Evolutionary conservation across 345 rosid species (phyloP).

Genomic region (Lumnitzera racemosa): DNA sequence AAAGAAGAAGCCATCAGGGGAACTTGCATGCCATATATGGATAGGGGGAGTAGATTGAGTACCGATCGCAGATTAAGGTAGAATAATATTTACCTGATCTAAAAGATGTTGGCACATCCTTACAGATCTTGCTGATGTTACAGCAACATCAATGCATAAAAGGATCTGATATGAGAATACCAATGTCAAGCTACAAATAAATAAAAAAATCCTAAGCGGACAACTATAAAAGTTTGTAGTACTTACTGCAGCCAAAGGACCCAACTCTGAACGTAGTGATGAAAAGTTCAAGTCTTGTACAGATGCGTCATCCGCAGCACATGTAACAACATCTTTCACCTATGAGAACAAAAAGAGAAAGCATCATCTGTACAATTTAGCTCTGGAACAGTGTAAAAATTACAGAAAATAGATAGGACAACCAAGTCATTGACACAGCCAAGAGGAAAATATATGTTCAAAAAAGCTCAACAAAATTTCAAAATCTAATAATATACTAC

Average conservation of each 20-base stretch:
- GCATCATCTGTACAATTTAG: background rate
- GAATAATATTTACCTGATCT: slow-evolving; percentile 53
- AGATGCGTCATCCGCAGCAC: slow-evolving; percentile 69
- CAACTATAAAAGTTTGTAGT: slow-evolving; percentile 12
- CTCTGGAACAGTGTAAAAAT: slow-evolving; percentile 2
- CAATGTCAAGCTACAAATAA: slow-evolving; percentile 10
- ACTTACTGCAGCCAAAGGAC: slow-evolving; percentile 86
- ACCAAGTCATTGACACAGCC: no score
- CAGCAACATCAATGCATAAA: slow-evolving; percentile 89
- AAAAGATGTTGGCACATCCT: slow-evolving; percentile 69
- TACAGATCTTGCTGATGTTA: slow-evolving; percentile 77
- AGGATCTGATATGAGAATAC: slow-evolving; percentile 56
- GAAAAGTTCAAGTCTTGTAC: slow-evolving; percentile 71
- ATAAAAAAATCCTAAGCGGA: background rate
- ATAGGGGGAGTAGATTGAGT: background rate
- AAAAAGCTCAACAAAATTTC: no score
- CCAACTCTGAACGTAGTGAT: slow-evolving; percentile 64
- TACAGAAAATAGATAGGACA: background rate
- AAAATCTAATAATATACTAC: no score
- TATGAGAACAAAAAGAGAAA: slow-evolving; percentile 19
- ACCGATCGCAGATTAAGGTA: background rate
- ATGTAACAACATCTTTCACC: slow-evolving; percentile 83
- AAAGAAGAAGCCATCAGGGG: no score
- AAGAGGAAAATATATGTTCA: no score
- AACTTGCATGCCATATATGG: background rate